These are phyloP conservation scores for Sordariomycetes sp. DNA, from an alignment of 2,329 filamentous ascomycete genomes.

Conservation along the genomic window DNA sequence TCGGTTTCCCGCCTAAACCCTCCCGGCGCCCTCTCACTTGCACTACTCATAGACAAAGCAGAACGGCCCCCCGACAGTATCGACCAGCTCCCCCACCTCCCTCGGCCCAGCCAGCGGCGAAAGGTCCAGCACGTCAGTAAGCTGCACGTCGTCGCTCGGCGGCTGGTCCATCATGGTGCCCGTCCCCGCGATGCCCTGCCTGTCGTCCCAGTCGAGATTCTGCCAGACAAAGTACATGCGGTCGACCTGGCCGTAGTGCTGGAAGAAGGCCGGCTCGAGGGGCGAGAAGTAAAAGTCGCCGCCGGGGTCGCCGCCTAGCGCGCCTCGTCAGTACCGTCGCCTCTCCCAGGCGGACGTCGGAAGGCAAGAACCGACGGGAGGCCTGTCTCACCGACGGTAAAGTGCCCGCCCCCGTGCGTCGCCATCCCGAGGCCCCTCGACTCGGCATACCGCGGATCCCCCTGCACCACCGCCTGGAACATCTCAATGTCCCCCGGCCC, in stretches of 20 bases:
- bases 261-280: constrained; percentile 20
- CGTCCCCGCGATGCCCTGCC: constrained; percentile 24
- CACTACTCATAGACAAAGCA: constrained; percentile 26
- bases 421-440: constrained; percentile 12
- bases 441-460: constrained; percentile 14
- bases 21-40: not conserved
- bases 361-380: too few relatives aligned
- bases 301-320: constrained; percentile 4
- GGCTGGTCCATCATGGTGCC: constrained; percentile 26
- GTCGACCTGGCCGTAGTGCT: constrained; percentile 25
- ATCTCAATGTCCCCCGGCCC: constrained; percentile 16
- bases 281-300: constrained; percentile 23
- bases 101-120: constrained; percentile 18
- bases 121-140: constrained; percentile 22
- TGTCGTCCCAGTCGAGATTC: constrained; percentile 24
- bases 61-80: constrained; percentile 26
- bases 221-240: constrained; percentile 35
- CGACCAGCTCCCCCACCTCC: constrained; percentile 21
- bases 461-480: constrained; percentile 23
- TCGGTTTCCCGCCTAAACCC: not conserved
- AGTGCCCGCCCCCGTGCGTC: constrained; percentile 25
- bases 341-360: not conserved
- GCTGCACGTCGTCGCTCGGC: constrained; percentile 24
- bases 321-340: not conserved
- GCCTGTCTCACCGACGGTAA: constrained; percentile 20